phyloP scores from a whole-genome alignment of 805 yeast species.

The Candida andamanensis region DNA sequence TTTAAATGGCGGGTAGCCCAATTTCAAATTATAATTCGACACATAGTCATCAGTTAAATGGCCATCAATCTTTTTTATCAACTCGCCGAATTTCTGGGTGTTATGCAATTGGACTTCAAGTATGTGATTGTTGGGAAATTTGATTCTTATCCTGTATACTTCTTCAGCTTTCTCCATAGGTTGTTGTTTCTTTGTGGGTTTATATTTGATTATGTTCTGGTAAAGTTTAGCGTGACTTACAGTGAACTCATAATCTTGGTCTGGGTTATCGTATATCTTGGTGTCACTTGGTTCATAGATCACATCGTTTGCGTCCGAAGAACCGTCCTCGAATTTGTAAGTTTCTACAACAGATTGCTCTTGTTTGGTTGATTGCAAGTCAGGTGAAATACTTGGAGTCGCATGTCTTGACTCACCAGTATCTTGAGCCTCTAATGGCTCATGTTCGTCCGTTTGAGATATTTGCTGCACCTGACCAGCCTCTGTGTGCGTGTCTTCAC shows the following conservation, averaged over 20 bases:
- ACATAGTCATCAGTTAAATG: slow-evolving; percentile 22
- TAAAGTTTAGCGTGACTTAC: slow-evolving; percentile 33
- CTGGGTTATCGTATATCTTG: slow-evolving; percentile 34
- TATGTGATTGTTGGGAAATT: slow-evolving; percentile 35
- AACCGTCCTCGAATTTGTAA: no score
- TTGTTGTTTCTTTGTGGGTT: slow-evolving; percentile 1
- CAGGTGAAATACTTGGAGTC: background rate
- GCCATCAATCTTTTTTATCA: slow-evolving; percentile 32
- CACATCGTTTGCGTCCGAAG: no score
- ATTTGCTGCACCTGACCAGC: background rate
- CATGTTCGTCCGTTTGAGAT: no score
- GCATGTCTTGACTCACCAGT: background rate
- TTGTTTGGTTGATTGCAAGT: background rate
- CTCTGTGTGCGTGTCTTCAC: background rate
- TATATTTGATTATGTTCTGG: slow-evolving; percentile 26
- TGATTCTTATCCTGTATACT: slow-evolving; percentile 27
- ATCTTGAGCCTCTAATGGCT: background rate
- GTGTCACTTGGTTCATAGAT: slow-evolving; percentile 10
- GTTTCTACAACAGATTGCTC: background rate
- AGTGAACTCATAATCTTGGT: slow-evolving; percentile 37
- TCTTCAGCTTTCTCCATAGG: slow-evolving; percentile 3
- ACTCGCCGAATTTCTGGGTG: slow-evolving; percentile 30
- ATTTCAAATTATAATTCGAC: slow-evolving; percentile 26
- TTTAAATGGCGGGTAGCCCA: slow-evolving; percentile 36
- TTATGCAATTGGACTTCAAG: slow-evolving; percentile 28